These are phyloP conservation scores for Pouteria glomerata DNA, from an alignment of 148 eudicot species.

Conservation along the genomic window DNA sequence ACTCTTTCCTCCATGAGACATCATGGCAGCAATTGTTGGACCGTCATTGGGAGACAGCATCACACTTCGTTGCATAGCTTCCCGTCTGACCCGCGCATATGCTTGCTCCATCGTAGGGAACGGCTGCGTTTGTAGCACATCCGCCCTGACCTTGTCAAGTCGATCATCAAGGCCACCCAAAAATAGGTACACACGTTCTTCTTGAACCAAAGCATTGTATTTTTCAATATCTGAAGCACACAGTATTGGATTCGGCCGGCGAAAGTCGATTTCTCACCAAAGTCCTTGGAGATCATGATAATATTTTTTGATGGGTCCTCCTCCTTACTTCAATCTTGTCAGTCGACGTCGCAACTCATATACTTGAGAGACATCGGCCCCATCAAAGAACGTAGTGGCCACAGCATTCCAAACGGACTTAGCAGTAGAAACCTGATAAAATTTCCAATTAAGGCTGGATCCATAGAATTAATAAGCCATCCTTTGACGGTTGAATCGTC, in stretches of 20 bases:
- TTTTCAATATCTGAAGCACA: not conserved
- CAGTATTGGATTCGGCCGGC: no score
- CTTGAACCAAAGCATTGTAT: no score
- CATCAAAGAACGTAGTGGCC: not conserved
- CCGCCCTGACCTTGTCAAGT: not conserved
- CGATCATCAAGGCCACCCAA: not conserved
- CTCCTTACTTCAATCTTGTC: not conserved
- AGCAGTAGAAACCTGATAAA: not conserved
- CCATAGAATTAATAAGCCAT: no score
- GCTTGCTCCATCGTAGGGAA: not conserved
- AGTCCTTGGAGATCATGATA: not conserved
- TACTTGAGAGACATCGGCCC: not conserved
- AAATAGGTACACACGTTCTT: no score
- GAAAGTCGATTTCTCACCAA: no score
- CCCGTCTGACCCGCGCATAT: not conserved
- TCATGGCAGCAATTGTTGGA: no score
- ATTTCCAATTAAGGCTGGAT: no score
- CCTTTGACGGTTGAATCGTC: no score
- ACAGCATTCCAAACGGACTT: not conserved
- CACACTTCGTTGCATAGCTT: not conserved
- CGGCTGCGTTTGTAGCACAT: not conserved
- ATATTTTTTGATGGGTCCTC: not conserved
- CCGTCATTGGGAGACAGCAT: not conserved
- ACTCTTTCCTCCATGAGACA: no score
- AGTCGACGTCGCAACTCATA: not conserved